Evolutionary conservation across 768 basidiomycete genomes (phyloP).

Genomic region (Coprinopsis marcescibilis): DNA sequence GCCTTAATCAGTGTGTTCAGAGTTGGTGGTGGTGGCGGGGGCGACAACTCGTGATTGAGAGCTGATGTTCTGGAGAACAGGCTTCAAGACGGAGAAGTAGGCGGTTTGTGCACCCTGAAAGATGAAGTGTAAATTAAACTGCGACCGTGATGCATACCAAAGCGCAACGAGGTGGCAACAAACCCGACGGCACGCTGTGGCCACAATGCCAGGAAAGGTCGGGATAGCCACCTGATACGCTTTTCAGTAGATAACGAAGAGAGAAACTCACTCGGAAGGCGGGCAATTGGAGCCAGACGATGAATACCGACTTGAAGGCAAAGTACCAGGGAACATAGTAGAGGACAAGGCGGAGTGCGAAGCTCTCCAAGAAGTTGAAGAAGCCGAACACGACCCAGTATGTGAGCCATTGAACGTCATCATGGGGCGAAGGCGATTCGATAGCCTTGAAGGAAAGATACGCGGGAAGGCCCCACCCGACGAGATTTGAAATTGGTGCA

Average conservation of each 20-base stretch:
- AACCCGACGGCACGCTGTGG: conserved; percentile 12
- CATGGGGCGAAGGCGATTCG: conserved; percentile 74
- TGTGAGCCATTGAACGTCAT: conserved; percentile 94
- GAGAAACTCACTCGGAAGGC: conserved; percentile 65
- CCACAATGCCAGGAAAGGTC: conserved; percentile 16
- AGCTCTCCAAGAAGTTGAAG: conserved; percentile 88
- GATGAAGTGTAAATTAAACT: not conserved
- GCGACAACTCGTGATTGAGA: conserved; percentile 38
- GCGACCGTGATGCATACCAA: not conserved
- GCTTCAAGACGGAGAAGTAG: conserved; percentile 74
- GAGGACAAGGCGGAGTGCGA: conserved; percentile 77
- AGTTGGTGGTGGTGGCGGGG: conserved; percentile 48
- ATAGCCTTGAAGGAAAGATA: conserved; percentile 95
- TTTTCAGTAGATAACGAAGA: conserved; percentile 15
- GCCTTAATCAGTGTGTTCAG: conserved; percentile 28
- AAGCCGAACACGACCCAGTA: conserved; percentile 96
- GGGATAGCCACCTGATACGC: not conserved
- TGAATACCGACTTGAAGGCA: conserved; percentile 85
- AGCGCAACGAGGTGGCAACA: conserved; percentile 10
- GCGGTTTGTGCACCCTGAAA: conserved; percentile 78
- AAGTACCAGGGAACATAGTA: conserved; percentile 96
- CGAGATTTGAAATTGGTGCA: conserved; percentile 85
- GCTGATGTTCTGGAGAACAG: conserved; percentile 64
- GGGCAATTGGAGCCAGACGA: conserved; percentile 89
- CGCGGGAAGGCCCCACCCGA: conserved; percentile 92